A percentile compares a stretch with the other conserved stretches of the same genome.
These are phyloP conservation scores for Boletellus ananas DNA, from an alignment of 768 basidiomycete genomes.

Conservation along the genomic window DNA sequence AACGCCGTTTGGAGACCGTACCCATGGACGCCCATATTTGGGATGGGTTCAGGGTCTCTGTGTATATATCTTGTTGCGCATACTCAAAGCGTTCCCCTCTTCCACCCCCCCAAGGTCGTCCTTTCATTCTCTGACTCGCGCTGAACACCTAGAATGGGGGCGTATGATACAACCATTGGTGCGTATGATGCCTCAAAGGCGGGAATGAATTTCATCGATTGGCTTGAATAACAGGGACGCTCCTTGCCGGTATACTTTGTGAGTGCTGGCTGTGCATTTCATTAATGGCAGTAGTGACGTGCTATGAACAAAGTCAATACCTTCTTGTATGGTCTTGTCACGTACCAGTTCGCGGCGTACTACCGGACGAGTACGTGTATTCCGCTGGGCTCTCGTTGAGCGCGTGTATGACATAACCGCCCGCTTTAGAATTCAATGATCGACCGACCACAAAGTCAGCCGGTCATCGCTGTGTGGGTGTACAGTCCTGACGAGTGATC, in stretches of 20 bases:
- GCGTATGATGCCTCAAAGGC: not conserved
- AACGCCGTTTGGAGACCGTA: too few relatives aligned
- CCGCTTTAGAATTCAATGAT: constrained; percentile 8
- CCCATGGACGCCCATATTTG: too few relatives aligned
- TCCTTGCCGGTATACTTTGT: constrained; percentile 14
- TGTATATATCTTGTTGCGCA: too few relatives aligned
- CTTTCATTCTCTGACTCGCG: too few relatives aligned
- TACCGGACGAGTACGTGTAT: constrained; percentile 16
- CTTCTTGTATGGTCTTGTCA: constrained; percentile 38
- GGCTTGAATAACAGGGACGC: constrained; percentile 7
- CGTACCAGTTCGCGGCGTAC: constrained; percentile 40
- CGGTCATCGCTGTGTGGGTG: not conserved
- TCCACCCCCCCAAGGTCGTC: too few relatives aligned
- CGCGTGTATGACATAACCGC: not conserved
- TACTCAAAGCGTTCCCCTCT: too few relatives aligned
- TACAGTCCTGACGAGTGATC: not conserved
- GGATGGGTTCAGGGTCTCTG: too few relatives aligned
- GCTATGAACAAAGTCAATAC: constrained; percentile 8
- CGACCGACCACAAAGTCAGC: constrained; percentile 2
- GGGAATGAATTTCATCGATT: not conserved
- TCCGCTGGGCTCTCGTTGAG: not conserved
- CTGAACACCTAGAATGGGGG: not conserved
- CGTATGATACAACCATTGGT: not conserved
- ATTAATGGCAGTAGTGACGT: not conserved
- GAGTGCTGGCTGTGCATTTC: not conserved